Evolutionary conservation across 306 rosid genomes (phyloP).

Genomic region (Inga leiocalycina): DNA sequence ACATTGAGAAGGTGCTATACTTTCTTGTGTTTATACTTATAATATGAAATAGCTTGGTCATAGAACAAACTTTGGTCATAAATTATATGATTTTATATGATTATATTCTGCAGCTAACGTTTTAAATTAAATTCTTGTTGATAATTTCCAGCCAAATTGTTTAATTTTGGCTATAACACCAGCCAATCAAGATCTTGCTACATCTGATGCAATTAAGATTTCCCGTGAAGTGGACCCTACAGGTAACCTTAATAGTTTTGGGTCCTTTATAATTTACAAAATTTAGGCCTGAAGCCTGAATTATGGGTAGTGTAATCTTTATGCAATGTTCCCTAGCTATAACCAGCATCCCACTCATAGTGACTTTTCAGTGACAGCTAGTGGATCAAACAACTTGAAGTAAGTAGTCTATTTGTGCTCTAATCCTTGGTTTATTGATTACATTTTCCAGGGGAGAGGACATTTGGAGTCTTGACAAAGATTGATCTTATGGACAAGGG

Average conservation of each 20-base stretch:
- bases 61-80: not conserved
- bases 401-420: conserved; percentile 13
- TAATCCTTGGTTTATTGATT: conserved; percentile 7
- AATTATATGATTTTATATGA: not conserved
- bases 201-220: conserved; percentile 94
- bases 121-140: conserved; percentile 25
- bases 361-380: not conserved
- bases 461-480: conserved; percentile 91
- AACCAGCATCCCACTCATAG: not conserved
- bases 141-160: conserved; percentile 82
- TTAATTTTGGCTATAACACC: conserved; percentile 94
- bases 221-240: conserved; percentile 97
- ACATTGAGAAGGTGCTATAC: conserved; percentile 80
- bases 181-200: conserved; percentile 98
- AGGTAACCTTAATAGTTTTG: conserved; percentile 15
- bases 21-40: not conserved
- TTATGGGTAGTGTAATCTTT: not conserved
- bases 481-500: conserved; percentile 99
- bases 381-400: conserved; percentile 15
- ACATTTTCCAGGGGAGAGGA: conserved; percentile 80
- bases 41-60: not conserved
- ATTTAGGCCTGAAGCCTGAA: not conserved
- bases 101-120: conserved; percentile 6
- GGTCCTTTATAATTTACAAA: not conserved
- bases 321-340: not conserved